Evolutionary conservation across 2,329 filamentous ascomycete species (phyloP), one percentile per base, ranked within the genome.

Genomic region (Pestalotiopsis fici): DNA sequence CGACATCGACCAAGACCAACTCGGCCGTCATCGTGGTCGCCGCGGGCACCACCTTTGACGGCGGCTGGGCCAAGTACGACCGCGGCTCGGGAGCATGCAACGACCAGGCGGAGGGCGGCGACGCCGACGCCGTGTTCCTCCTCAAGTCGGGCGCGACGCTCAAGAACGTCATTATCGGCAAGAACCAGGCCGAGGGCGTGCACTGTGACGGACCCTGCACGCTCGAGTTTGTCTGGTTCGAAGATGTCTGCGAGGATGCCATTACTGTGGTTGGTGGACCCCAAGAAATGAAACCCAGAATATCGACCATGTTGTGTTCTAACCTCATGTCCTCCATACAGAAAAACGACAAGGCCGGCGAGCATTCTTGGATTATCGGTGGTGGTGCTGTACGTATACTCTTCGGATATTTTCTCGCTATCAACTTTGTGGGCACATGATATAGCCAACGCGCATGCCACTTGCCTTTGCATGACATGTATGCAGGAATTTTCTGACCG

Each of bases 201-300:
- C 82, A 85, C 76, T 85, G 83, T 69, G 74, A 78, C 54, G 83
- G 82, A 18, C 69, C 76, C 3, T 84, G 82, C 74, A 83, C 76
- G 1, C 66, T 84, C 3, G 77, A 79, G 70, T 81, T 80, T 35
- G 83, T 86, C 63, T 85, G 82, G 80, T 86, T 83, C 71, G 79
- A 82, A 57, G 80, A 82, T 31, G 82, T 84, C 56, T 85, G 83
- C 55, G 82, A 84, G 69, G 81, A 84, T 37, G 82, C 81, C 39
- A 81, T 83, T 68, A 76, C 77, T 6, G 75, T 79, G 66, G 57
- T 60, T 18, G 0, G 57, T 35, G 21, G 13, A 3, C 31, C 31
- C n/a, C 56, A 56, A 25, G n/a, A 2, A 3, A 3, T n/a, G 23
- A 21, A 55, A 39, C n/a, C n/a, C n/a, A 25, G 13, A 9, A 21